Base-by-base conservation (phyloP, 345 rosid genomes). In the Hibiscus tridactylites region DNA sequence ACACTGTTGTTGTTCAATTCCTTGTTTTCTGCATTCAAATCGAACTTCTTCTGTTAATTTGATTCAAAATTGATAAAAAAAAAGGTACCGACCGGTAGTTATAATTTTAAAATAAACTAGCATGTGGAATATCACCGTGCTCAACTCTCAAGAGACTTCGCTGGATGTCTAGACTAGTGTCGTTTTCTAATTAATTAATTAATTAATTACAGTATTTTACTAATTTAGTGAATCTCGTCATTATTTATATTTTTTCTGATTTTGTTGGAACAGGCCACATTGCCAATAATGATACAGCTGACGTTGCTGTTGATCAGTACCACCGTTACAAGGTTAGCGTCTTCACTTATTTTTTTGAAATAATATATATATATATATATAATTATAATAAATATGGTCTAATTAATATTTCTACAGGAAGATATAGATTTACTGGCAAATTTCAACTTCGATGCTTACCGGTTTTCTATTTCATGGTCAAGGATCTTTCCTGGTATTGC, bases 391-490 rank as follows among this genome's bases (percentile, higher is more conserved):
- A 54, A 17, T 54, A 54, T 54, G 26, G 17, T 54, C 59, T 17
- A 2, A 54, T 54, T 54, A 54, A 17, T 54, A 54, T 19, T 42
- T 65, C 54, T 49, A 26, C 81, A 89, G 94, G 86, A 78, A 44
- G 94, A 89, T 74, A 62, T 86, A 2, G 82, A 86, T 65, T 71
- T 89, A 24, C 79, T 89, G 91, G 74, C 69, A 15, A 73, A 68
- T 29, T 67, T 89, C 46, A 89, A 89, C 75, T 89, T 89, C 47
- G 91, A 87, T 69, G 95, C 89, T 1, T 89, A 87, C 77, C 75
- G 92, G 7, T 87, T 89, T 81, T 89, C 95, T 2, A 89, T 89
- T 74, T 89, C 95, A 0, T 89, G 91, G 90, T 85, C 95, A 9
- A 83, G 95, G 74, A 84, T 89, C 73, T 87, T 89, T 79, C 95